Conservation (phyloP, 1,284 basidiomycete genomes). For the Caloboletus firmus region DNA sequence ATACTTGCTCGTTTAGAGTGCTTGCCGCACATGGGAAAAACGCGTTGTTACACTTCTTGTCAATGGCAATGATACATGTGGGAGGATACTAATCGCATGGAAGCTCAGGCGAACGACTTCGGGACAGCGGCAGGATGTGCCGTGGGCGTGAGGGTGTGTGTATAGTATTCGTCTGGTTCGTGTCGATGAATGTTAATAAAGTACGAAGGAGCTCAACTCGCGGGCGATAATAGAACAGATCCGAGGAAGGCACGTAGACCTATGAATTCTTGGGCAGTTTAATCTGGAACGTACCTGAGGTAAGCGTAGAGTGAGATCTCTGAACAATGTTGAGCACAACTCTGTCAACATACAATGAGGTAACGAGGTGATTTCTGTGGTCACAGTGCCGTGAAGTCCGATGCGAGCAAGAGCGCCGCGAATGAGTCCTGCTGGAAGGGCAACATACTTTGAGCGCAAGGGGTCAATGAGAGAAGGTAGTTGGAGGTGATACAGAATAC, state of each 20-base stretch:
- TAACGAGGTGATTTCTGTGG: constrained; percentile 74
- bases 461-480: background rate
- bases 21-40: background rate
- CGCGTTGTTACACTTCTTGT: background rate
- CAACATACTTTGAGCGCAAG: constrained; percentile 58
- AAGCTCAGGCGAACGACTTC: background rate
- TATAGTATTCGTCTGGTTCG: background rate
- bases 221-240: background rate
- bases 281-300: constrained; percentile 75
- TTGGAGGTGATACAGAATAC: constrained; percentile 26
- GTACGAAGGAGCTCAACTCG: background rate
- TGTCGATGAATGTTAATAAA: background rate
- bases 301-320: background rate
- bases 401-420: constrained; percentile 78
- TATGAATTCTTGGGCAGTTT: constrained; percentile 64
- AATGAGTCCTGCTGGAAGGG: constrained; percentile 79
- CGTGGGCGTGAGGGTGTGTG: background rate
- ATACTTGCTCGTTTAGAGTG: background rate
- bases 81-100: background rate
- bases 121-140: background rate
- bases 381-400: constrained; percentile 73
- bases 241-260: background rate
- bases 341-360: constrained; percentile 71
- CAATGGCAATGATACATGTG: background rate
- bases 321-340: background rate